Conservation (phyloP, 352 stramenopile species). For the Aphanomyces invadans region DNA sequence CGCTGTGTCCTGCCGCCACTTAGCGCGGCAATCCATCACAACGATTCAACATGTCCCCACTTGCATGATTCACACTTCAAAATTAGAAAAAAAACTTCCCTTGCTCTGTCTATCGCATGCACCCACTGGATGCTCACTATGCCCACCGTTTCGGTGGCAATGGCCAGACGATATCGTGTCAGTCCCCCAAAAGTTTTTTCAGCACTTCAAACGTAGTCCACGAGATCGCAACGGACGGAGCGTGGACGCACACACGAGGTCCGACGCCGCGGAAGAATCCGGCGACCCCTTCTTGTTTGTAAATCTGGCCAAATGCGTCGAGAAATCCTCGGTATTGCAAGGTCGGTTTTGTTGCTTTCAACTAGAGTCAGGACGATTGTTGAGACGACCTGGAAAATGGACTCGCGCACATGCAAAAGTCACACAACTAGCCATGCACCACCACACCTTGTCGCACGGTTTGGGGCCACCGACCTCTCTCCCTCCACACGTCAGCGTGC, state of each 20-base stretch:
- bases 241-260: slow-evolving; percentile 92
- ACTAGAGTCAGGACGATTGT: too few relatives aligned
- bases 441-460: not conserved
- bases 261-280: slow-evolving; percentile 95
- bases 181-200: slow-evolving; percentile 64
- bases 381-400: too few relatives aligned
- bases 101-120: slow-evolving; percentile 1
- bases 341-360: slow-evolving; percentile 41
- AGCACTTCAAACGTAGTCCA: slow-evolving; percentile 99
- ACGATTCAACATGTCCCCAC: too few relatives aligned
- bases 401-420: too few relatives aligned
- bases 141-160: too few relatives aligned
- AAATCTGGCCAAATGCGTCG: slow-evolving; percentile 81
- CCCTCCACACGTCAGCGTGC: not conserved
- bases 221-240: slow-evolving; percentile 95
- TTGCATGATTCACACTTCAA: not conserved
- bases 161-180: too few relatives aligned
- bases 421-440: not conserved
- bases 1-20: slow-evolving; percentile 33
- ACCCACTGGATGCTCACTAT: too few relatives aligned
- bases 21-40: slow-evolving; percentile 12
- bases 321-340: slow-evolving; percentile 66
- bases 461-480: slow-evolving; percentile 2
- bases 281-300: slow-evolving; percentile 86
- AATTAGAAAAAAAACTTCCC: not conserved